Percentiles rank a stretch among this genome's conserved stretches.
Conservation (phyloP, 495 filamentous ascomycete species). For the Saxophila tyrrhenica region DNA sequence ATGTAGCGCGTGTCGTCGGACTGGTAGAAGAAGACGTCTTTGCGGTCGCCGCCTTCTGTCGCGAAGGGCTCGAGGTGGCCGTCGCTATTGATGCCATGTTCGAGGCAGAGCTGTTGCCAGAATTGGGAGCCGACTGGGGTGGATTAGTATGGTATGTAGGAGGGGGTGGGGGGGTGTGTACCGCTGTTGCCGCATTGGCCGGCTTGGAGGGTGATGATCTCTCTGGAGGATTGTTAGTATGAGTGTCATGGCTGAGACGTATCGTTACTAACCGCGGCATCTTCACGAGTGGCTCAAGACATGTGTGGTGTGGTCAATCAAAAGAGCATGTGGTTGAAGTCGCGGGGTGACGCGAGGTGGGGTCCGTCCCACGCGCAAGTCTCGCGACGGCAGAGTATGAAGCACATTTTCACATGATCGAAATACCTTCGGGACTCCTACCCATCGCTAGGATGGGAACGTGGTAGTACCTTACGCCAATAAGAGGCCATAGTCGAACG, state of each 20-base stretch:
- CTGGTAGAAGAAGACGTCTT: slow-evolving; percentile 99
- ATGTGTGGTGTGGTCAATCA: neutral
- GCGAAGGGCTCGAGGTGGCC: slow-evolving; percentile 94
- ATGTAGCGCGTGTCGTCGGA: slow-evolving; percentile 97
- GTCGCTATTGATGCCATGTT: slow-evolving; percentile 95
- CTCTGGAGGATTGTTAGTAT: slow-evolving; percentile 40
- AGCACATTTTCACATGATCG: neutral
- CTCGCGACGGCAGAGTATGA: neutral
- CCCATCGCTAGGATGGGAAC: neutral
- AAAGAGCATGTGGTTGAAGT: neutral
- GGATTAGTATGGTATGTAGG: too few relatives aligned
- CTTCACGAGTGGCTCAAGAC: slow-evolving; percentile 1
- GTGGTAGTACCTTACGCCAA: too few relatives aligned
- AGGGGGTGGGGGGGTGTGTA: slow-evolving; percentile 35
- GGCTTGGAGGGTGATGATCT: slow-evolving; percentile 98
- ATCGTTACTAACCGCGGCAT: slow-evolving; percentile 15
- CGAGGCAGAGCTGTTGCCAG: slow-evolving; percentile 94
- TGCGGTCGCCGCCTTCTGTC: slow-evolving; percentile 90
- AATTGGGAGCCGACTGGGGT: slow-evolving; percentile 76
- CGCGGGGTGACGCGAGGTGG: slow-evolving; percentile 13
- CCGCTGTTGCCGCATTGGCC: slow-evolving; percentile 99
- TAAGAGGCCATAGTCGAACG: too few relatives aligned
- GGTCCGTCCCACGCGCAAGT: slow-evolving; percentile 1
- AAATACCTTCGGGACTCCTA: neutral
- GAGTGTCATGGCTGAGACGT: neutral